Evolutionary conservation across 2,329 filamentous ascomycete species (phyloP).

Genomic region (Grosmannia serpens): DNA sequence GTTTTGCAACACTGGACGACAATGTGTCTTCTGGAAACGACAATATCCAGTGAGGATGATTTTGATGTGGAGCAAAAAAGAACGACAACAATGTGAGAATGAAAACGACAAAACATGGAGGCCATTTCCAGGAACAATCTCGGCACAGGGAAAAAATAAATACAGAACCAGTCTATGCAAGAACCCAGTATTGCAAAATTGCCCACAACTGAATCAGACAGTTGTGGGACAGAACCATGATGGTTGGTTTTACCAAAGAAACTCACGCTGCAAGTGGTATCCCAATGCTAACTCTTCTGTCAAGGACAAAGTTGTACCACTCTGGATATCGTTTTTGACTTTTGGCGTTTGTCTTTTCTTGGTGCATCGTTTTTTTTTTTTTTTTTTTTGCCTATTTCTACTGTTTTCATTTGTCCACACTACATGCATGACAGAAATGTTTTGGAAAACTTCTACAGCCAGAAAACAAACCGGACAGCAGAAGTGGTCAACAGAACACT

Average conservation of each 20-base stretch:
- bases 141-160: not conserved
- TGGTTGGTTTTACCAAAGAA: slow-evolving; percentile 6
- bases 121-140: not conserved
- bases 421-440: not conserved
- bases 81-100: not conserved
- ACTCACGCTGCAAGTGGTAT: not conserved
- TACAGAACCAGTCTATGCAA: not conserved
- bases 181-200: not conserved
- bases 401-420: not conserved
- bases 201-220: not conserved
- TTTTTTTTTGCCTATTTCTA: too few relatives aligned
- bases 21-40: not conserved
- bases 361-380: not conserved
- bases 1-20: not conserved
- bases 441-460: not conserved
- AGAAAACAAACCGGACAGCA: slow-evolving; percentile 6
- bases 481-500: slow-evolving; percentile 42
- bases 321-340: slow-evolving; percentile 14
- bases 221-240: not conserved
- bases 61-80: not conserved
- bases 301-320: slow-evolving; percentile 48
- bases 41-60: not conserved
- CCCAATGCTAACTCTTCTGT: slow-evolving; percentile 13
- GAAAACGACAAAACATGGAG: too few relatives aligned
- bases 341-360: not conserved